phyloP scores from a whole-genome alignment of 176 grass and related monocot species.

The Carex pumila region DNA sequence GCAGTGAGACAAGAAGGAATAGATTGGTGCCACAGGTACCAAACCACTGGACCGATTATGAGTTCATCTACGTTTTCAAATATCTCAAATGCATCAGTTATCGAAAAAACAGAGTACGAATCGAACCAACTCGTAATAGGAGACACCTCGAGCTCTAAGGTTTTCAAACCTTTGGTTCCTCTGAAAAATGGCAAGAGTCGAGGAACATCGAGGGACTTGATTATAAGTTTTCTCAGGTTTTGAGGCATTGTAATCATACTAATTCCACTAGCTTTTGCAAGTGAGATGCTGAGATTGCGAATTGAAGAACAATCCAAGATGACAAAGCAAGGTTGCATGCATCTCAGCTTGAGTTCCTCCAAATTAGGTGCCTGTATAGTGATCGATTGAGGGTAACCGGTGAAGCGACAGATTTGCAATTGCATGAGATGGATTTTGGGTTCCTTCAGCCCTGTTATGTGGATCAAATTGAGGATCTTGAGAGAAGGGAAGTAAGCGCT shows the following conservation, averaged over 20 bases:
- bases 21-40: slow-evolving; percentile 28
- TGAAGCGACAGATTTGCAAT: not conserved
- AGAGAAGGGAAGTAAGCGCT: slow-evolving; percentile 1
- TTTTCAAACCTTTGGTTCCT: slow-evolving; percentile 17
- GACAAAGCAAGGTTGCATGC: not conserved
- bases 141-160: slow-evolving; percentile 39
- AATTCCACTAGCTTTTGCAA: not conserved
- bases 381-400: not conserved
- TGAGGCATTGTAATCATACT: not conserved
- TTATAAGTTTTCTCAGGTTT: not conserved
- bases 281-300: not conserved
- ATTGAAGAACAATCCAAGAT: not conserved
- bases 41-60: slow-evolving; percentile 42
- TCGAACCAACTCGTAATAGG: slow-evolving; percentile 10
- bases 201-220: slow-evolving; percentile 37
- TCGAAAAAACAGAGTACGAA: slow-evolving; percentile 16
- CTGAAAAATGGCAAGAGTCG: slow-evolving; percentile 23
- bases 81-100: slow-evolving; percentile 17
- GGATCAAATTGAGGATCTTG: not conserved
- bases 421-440: slow-evolving; percentile 4
- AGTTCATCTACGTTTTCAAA: slow-evolving; percentile 41
- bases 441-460: slow-evolving; percentile 2
- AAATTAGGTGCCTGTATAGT: not conserved
- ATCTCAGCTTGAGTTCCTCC: slow-evolving; percentile 9
- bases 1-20: not conserved